A percentile compares a stretch with the other conserved stretches of the same genome.
phyloP scores from a whole-genome alignment of 2,329 filamentous ascomycete species.

The Magnaporthiopsis rhizophila region DNA sequence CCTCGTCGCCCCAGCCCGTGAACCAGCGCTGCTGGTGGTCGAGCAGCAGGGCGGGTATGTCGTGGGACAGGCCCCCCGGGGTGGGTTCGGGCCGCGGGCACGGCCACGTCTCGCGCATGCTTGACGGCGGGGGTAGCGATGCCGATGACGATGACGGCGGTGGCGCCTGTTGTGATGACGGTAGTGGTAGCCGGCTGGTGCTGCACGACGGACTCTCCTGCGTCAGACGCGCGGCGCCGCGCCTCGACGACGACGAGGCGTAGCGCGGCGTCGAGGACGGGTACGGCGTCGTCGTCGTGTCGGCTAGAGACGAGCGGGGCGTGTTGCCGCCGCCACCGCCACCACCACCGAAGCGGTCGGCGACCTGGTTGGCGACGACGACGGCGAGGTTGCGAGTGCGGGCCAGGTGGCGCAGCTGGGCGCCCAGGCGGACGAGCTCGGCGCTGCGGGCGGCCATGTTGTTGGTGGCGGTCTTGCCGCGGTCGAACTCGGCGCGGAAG shows the following conservation, averaged over 20 bases:
- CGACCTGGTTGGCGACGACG: constrained; percentile 92
- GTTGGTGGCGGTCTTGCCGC: constrained; percentile 30
- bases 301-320: constrained; percentile 12
- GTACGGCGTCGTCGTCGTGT: constrained; percentile 2
- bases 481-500: constrained; percentile 84
- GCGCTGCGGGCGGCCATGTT: constrained; percentile 68
- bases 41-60: constrained; percentile 53
- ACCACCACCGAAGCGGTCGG: constrained; percentile 62
- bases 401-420: constrained; percentile 68
- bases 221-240: constrained; percentile 14
- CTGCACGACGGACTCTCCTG: constrained; percentile 42
- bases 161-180: constrained; percentile 28
- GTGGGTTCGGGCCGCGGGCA: constrained; percentile 19
- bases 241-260: not conserved
- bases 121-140: constrained; percentile 20
- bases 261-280: not conserved
- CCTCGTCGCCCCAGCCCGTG: constrained; percentile 84
- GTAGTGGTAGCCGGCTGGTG: constrained; percentile 28
- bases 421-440: constrained; percentile 70
- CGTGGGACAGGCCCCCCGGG: constrained; percentile 14
- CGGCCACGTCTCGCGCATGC: constrained; percentile 11
- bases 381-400: constrained; percentile 68
- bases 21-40: constrained; percentile 93
- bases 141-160: constrained; percentile 28
- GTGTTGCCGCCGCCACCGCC: not conserved